A percentile compares a stretch with the other conserved stretches of the same genome.
phyloP scores from a whole-genome alignment of 441 rosid genomes.

The Theobroma grandiflorum region DNA sequence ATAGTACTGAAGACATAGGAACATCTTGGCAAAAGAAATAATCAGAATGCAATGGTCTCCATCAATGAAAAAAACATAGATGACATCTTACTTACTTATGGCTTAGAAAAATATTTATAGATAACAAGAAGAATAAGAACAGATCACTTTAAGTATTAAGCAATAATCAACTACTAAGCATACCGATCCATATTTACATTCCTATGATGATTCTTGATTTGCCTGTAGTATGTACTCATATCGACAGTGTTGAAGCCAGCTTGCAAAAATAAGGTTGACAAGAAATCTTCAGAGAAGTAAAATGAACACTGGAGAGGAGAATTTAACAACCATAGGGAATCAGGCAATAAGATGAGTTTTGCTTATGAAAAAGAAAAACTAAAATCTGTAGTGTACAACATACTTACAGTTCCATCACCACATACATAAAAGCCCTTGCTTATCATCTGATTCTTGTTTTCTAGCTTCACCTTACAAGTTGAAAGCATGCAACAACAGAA shows the following conservation, averaged over 20 bases:
- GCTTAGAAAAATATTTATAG: neutral
- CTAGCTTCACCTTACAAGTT: constrained; percentile 40
- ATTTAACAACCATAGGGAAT: neutral
- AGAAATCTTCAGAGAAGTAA: constrained; percentile 33
- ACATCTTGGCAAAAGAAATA: neutral
- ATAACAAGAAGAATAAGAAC: neutral
- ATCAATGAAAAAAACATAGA: neutral
- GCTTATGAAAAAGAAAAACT: neutral
- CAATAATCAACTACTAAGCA: constrained; percentile 5
- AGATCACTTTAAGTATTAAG: neutral
- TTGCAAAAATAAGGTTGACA: constrained; percentile 31
- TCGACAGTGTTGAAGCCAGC: constrained; percentile 35
- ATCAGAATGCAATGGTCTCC: neutral
- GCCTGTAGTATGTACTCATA: constrained; percentile 25
- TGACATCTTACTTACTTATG: neutral
- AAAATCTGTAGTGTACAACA: constrained; percentile 1
- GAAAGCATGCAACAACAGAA: constrained; percentile 16
- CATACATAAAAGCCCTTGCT: constrained; percentile 40
- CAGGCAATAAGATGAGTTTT: constrained; percentile 11
- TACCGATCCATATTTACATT: constrained; percentile 32
- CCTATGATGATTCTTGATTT: constrained; percentile 25
- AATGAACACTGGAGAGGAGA: constrained; percentile 32
- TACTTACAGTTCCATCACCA: constrained; percentile 50
- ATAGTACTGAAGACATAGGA: neutral
- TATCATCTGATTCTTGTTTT: constrained; percentile 41